Evolutionary conservation across 345 rosid species (phyloP).

Genomic region (Adansonia digitata): DNA sequence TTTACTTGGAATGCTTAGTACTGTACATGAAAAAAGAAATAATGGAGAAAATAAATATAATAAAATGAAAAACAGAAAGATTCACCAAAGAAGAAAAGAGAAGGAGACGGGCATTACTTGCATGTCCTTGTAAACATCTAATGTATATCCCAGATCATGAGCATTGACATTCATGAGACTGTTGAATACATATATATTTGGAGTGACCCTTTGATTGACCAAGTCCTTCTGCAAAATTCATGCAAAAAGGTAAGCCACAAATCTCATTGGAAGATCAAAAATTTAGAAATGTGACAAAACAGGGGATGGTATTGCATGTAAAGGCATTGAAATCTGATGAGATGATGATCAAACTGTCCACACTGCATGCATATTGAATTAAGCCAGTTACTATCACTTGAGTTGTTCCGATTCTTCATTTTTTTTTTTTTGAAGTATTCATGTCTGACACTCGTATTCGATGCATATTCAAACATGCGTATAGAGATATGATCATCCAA

Average conservation of each 20-base stretch:
- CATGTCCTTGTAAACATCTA: slow-evolving; percentile 64
- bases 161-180: slow-evolving; percentile 93
- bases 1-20: not conserved
- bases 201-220: slow-evolving; percentile 48
- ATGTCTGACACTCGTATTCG: no score
- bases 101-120: slow-evolving; percentile 43
- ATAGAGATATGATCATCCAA: no score
- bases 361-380: not conserved
- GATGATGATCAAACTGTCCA: not conserved
- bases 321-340: not conserved
- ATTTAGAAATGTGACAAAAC: not conserved
- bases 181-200: slow-evolving; percentile 76
- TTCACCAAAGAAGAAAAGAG: slow-evolving; percentile 2
- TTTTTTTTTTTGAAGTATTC: no score
- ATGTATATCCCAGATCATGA: slow-evolving; percentile 63
- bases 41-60: not conserved
- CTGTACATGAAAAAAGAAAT: not conserved
- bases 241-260: slow-evolving; percentile 16
- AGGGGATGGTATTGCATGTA: not conserved
- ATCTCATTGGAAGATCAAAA: slow-evolving; percentile 12
- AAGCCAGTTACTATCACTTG: not conserved
- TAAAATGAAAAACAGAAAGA: not conserved
- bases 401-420: no score
- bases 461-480: no score
- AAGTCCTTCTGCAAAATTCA: slow-evolving; percentile 58